phyloP scores from a whole-genome alignment of 495 filamentous ascomycete species.

The Neurospora intermedia region DNA sequence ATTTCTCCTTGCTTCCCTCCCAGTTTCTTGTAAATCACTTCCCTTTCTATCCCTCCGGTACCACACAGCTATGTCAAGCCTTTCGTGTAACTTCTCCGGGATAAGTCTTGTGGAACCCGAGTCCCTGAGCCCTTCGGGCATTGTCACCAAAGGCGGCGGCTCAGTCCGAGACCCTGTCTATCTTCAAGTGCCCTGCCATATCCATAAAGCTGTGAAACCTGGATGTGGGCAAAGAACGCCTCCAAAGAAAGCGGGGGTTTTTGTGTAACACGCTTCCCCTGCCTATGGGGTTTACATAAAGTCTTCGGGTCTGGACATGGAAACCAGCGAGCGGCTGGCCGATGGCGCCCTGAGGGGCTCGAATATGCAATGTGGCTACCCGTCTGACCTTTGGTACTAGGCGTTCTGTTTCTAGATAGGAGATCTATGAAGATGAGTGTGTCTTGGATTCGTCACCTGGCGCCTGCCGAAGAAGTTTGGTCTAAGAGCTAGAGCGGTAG shows the following conservation, averaged over 20 bases:
- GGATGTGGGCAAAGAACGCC: not conserved
- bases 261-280: not conserved
- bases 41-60: not conserved
- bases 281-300: not conserved
- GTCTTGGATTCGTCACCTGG: not conserved
- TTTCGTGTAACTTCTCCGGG: not conserved
- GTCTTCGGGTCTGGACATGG: not conserved
- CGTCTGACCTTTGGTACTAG: not conserved
- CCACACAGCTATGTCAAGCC: not conserved
- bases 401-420: not conserved
- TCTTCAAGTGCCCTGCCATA: not conserved
- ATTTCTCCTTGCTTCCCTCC: not conserved
- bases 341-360: not conserved
- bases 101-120: not conserved
- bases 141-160: not conserved
- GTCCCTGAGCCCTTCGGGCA: not conserved
- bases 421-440: not conserved
- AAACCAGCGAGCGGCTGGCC: not conserved
- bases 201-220: not conserved
- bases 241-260: not conserved
- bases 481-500: not conserved
- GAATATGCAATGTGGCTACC: not conserved
- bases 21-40: not conserved
- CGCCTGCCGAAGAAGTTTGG: not conserved
- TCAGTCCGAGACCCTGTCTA: not conserved